phyloP scores from a whole-genome alignment of 2,329 filamentous ascomycete genomes.

The Paracamarosporium sp. region DNA sequence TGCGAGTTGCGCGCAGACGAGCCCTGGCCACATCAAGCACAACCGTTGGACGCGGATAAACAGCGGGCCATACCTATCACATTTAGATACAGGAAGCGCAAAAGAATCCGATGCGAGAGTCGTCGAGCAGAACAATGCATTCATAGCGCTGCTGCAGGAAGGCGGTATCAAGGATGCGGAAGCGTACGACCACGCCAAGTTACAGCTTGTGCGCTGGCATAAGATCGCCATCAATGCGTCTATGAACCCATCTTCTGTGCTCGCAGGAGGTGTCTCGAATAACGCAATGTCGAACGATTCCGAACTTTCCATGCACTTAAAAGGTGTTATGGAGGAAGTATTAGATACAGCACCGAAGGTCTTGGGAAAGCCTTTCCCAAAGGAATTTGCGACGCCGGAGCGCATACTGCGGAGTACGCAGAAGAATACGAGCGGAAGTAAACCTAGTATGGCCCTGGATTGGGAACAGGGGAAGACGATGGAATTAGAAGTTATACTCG shows the following conservation, averaged over 20 bases:
- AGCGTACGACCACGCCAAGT: constrained; percentile 67
- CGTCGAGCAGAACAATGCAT: constrained; percentile 53
- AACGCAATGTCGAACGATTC: constrained; percentile 69
- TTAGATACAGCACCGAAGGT: constrained; percentile 68
- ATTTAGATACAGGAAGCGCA: constrained; percentile 45
- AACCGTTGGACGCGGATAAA: constrained; percentile 78
- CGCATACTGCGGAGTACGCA: constrained; percentile 68
- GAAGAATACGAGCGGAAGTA: constrained; percentile 66
- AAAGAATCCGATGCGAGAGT: constrained; percentile 40
- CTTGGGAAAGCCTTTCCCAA: constrained; percentile 66
- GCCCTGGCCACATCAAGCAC: constrained; percentile 69
- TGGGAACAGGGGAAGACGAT: constrained; percentile 71
- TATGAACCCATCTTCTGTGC: constrained; percentile 75
- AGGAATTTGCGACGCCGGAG: constrained; percentile 67
- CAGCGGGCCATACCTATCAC: constrained; percentile 69
- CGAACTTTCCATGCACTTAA: constrained; percentile 67
- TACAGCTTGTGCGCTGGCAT: constrained; percentile 77
- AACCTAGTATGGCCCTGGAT: constrained; percentile 71
- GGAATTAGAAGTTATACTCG: constrained; percentile 76
- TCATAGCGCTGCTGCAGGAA: constrained; percentile 63
- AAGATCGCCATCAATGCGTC: constrained; percentile 79
- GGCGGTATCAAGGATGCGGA: constrained; percentile 72
- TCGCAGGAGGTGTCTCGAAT: constrained; percentile 70
- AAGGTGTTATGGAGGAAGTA: constrained; percentile 74
- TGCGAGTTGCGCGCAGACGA: constrained; percentile 70